Conservation (phyloP, 805 yeast species). For the Teunomyces funiuensis region DNA sequence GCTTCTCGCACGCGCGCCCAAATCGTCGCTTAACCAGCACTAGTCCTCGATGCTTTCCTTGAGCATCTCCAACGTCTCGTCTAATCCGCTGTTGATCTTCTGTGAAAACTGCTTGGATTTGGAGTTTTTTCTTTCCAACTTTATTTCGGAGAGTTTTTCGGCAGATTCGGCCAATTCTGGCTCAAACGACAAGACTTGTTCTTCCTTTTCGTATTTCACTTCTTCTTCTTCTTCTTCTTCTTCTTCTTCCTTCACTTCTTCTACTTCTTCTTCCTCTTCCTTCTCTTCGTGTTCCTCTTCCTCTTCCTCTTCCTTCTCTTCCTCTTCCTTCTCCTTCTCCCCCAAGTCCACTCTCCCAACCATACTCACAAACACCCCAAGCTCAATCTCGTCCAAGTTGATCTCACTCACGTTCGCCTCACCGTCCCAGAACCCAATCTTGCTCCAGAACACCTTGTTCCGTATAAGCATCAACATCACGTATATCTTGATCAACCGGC, state of each 20-base stretch:
- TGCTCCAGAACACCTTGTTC: constrained; percentile 78
- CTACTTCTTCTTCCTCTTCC: background rate
- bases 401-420: constrained; percentile 33
- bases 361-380: constrained; percentile 12
- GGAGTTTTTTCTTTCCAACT: constrained; percentile 27
- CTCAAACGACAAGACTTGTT: constrained; percentile 7
- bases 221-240: too few relatives aligned
- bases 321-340: background rate
- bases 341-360: background rate
- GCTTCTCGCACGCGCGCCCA: too few relatives aligned
- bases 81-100: constrained; percentile 34
- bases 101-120: constrained; percentile 34
- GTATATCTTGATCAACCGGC: constrained; percentile 52
- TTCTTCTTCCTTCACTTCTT: too few relatives aligned
- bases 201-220: too few relatives aligned
- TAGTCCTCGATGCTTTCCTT: constrained; percentile 34
- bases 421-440: constrained; percentile 75
- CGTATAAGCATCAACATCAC: constrained; percentile 51
- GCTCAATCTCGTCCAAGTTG: constrained; percentile 13
- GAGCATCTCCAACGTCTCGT: constrained; percentile 39
- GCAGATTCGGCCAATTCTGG: constrained; percentile 23
- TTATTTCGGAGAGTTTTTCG: constrained; percentile 5
- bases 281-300: background rate
- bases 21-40: background rate
- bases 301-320: background rate